phyloP scores from a whole-genome alignment of 2,329 filamentous ascomycete genomes.

The Amylocarpus encephaloides region DNA sequence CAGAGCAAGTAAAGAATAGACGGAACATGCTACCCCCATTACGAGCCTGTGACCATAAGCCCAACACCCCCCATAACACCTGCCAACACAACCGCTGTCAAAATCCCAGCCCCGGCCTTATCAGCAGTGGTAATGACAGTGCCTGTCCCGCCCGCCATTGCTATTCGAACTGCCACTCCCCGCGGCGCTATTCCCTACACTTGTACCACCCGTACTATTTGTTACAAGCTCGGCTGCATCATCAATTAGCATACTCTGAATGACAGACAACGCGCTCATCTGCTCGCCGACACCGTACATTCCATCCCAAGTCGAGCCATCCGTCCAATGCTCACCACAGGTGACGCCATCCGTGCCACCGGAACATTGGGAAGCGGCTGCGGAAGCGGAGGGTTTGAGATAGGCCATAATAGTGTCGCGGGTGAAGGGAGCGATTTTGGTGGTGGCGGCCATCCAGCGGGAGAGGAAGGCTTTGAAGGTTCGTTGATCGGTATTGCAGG shows the following conservation, averaged over 20 bases:
- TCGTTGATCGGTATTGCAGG: constrained; percentile 55
- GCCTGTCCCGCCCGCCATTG: not conserved
- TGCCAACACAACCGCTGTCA: constrained; percentile 49
- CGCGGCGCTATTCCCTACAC: constrained; percentile 33
- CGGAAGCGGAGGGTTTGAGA: constrained; percentile 47
- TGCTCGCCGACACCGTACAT: constrained; percentile 60
- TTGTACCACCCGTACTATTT: constrained; percentile 50
- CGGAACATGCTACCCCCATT: not conserved
- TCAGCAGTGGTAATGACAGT: constrained; percentile 44
- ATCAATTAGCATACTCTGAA: constrained; percentile 53
- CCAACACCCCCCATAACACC: constrained; percentile 47
- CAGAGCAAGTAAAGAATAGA: not conserved
- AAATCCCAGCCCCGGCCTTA: constrained; percentile 59
- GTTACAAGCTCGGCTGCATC: constrained; percentile 38
- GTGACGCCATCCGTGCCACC: constrained; percentile 51
- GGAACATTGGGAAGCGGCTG: constrained; percentile 39
- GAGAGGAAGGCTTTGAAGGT: constrained; percentile 58
- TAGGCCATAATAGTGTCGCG: constrained; percentile 45
- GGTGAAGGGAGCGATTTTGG: constrained; percentile 58
- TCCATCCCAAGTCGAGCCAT: constrained; percentile 48
- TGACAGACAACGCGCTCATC: constrained; percentile 61
- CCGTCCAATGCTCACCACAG: constrained; percentile 56
- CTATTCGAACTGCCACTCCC: constrained; percentile 10
- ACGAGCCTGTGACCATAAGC: constrained; percentile 39
- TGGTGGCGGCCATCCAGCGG: constrained; percentile 55